Conservation (phyloP, 2,329 filamentous ascomycete genomes). For the Fusarium albidum region DNA sequence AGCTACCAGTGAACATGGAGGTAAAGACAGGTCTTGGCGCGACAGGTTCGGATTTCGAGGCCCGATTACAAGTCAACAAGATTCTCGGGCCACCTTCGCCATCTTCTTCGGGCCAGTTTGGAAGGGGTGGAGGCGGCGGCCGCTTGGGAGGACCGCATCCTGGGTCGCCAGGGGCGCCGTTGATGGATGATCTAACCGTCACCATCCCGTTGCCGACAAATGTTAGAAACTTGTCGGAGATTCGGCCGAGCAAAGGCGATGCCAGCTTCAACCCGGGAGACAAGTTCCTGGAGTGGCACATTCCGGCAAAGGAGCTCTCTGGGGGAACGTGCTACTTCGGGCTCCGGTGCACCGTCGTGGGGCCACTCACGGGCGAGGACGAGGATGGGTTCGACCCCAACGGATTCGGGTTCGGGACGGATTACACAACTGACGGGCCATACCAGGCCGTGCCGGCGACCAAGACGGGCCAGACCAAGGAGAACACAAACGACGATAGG, state of each 20-base stretch:
- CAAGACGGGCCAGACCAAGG: conserved; percentile 45
- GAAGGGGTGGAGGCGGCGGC: conserved; percentile 53
- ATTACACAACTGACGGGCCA: conserved; percentile 63
- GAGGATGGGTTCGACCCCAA: conserved; percentile 59
- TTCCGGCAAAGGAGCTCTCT: conserved; percentile 79
- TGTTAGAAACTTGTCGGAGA: conserved; percentile 84
- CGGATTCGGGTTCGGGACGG: conserved; percentile 60
- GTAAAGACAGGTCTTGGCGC: conserved; percentile 82
- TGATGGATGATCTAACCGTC: conserved; percentile 79
- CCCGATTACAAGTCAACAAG: conserved; percentile 76
- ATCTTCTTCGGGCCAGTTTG: conserved; percentile 48
- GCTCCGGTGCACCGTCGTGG: conserved; percentile 82
- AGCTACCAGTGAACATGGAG: conserved; percentile 83
- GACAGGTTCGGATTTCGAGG: conserved; percentile 85
- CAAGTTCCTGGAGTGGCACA: conserved; percentile 80
- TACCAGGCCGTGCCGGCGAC: conserved; percentile 58
- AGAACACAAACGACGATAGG: conserved; percentile 50
- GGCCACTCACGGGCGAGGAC: conserved; percentile 60
- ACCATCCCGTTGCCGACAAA: conserved; percentile 80
- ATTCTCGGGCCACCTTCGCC: conserved; percentile 60
- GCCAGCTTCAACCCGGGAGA: conserved; percentile 81
- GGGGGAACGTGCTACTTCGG: conserved; percentile 73
- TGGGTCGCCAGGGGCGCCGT: conserved; percentile 65
- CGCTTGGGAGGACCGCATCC: conserved; percentile 52
- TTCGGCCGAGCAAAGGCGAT: conserved; percentile 83